Evolutionary conservation across 1,139 yeast species (phyloP).

Genomic region (Zhuliangozyma blackwelliae): DNA sequence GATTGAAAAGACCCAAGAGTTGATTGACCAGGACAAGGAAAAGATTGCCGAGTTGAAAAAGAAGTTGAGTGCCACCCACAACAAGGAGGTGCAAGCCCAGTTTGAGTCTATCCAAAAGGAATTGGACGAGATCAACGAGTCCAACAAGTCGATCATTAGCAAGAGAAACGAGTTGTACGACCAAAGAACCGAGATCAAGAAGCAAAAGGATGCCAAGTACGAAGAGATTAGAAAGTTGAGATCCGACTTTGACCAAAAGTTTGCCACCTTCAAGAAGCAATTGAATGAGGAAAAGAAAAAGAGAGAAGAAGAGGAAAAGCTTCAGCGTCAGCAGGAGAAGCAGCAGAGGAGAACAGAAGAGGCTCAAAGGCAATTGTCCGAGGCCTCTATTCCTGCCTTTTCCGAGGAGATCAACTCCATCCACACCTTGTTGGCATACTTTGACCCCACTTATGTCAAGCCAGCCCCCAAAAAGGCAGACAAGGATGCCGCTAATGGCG

Average conservation of each 20-base stretch:
- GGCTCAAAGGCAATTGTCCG: conserved; percentile 61
- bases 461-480: conserved; percentile 36
- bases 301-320: conserved; percentile 65
- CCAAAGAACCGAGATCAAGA: conserved; percentile 65
- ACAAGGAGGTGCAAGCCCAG: conserved; percentile 57
- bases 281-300: conserved; percentile 67
- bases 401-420: conserved; percentile 69
- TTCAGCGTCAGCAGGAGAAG: conserved; percentile 53
- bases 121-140: conserved; percentile 54
- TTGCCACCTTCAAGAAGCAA: conserved; percentile 65
- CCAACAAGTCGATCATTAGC: conserved; percentile 62
- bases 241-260: conserved; percentile 65
- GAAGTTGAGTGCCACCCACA: conserved; percentile 57
- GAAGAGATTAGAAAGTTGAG: conserved; percentile 60
- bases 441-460: conserved; percentile 76
- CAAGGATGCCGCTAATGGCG: conserved; percentile 19
- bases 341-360: conserved; percentile 57
- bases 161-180: conserved; percentile 61
- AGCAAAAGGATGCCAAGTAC: conserved; percentile 66
- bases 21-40: conserved; percentile 75
- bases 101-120: conserved; percentile 61
- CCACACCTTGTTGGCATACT: conserved; percentile 63
- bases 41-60: conserved; percentile 75
- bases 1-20: conserved; percentile 70
- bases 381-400: conserved; percentile 84